Evolutionary conservation across 2,329 filamentous ascomycete genomes (phyloP).

Genomic region (Huntiella moniliformis): DNA sequence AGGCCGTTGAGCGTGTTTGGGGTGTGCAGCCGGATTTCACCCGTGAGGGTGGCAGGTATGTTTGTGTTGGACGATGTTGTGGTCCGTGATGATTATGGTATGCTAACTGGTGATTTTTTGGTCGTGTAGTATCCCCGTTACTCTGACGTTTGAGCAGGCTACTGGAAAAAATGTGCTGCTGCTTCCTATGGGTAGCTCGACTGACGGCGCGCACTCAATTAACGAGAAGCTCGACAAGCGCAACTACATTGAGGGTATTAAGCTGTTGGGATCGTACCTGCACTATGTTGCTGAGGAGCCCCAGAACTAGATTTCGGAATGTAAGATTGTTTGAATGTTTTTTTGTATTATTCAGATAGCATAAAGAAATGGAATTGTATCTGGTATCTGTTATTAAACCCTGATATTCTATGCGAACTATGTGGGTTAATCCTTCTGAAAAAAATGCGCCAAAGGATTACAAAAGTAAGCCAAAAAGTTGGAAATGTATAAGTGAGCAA

Average conservation of each 20-base stretch:
- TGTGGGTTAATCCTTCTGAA: no score
- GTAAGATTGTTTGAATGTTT: background rate
- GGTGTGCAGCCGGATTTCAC: constrained; percentile 88
- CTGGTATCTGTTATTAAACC: no score
- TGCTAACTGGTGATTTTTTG: constrained; percentile 12
- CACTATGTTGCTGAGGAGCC: constrained; percentile 92
- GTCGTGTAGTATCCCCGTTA: constrained; percentile 65
- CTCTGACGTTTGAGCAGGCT: constrained; percentile 89
- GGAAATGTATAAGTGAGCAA: no score
- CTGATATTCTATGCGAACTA: no score
- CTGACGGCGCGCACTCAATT: constrained; percentile 89
- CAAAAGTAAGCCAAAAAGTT: no score
- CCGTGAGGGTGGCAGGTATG: constrained; percentile 74
- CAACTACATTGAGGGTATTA: constrained; percentile 97
- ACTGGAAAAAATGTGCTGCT: constrained; percentile 95
- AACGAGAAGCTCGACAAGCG: constrained; percentile 95
- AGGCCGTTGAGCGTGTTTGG: constrained; percentile 93
- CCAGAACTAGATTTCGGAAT: constrained; percentile 18
- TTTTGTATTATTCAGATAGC: no score
- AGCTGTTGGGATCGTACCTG: constrained; percentile 83
- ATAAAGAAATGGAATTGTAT: no score
- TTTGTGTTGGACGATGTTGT: constrained; percentile 9
- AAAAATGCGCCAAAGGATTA: no score
- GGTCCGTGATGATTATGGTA: no score
- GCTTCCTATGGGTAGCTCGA: constrained; percentile 92